Conservation (phyloP, 306 rosid species). For the Lathyrus aphaca region DNA sequence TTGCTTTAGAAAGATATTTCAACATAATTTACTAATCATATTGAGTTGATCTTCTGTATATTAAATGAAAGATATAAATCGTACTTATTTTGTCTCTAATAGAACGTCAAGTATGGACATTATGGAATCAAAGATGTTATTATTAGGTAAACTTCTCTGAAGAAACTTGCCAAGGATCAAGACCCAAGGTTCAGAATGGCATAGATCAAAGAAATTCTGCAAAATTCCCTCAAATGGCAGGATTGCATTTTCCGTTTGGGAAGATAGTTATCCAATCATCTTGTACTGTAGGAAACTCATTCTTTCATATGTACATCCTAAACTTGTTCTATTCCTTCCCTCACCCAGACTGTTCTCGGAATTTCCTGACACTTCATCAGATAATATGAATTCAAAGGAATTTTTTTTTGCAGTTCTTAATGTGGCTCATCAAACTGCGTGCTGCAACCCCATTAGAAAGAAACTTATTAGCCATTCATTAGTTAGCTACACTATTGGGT, state of each 20-base stretch:
- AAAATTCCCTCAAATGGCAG: too few species aligned
- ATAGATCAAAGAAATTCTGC: not conserved
- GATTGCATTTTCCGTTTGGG: too few species aligned
- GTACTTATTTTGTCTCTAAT: not conserved
- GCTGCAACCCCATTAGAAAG: not conserved
- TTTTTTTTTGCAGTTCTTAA: not conserved
- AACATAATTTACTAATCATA: not conserved
- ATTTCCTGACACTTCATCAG: not conserved
- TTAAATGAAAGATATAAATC: not conserved
- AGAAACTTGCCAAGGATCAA: too few species aligned
- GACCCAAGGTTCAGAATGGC: too few species aligned
- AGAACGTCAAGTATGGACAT: not conserved
- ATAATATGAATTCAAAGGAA: not conserved
- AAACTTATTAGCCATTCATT: not conserved
- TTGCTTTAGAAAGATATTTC: not conserved
- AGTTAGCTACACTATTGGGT: slow-evolving; percentile 10
- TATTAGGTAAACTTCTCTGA: too few species aligned
- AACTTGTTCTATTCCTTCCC: not conserved
- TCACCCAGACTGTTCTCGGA: not conserved
- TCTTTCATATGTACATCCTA: not conserved
- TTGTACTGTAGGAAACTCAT: not conserved
- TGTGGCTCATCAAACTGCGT: not conserved
- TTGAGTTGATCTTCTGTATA: not conserved
- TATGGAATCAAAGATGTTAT: not conserved
- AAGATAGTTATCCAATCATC: not conserved